Conservation (phyloP, 208 protist genomes). For the Acanthamoeba rhysodes region DNA sequence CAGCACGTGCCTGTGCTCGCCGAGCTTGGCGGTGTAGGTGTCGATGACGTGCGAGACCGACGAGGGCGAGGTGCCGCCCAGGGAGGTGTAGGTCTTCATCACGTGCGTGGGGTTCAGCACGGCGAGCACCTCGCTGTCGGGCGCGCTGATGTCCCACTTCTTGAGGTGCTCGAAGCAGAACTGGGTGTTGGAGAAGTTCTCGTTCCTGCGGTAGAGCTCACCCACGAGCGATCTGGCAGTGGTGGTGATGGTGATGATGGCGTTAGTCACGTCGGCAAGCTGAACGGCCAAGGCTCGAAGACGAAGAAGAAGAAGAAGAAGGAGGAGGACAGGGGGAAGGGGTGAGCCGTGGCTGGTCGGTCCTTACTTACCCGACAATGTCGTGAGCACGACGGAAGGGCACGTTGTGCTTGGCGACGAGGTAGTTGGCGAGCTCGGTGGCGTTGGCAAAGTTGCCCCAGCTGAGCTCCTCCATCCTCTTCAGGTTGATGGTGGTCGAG, state of each 20-base stretch:
- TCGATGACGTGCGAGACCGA: constrained; percentile 48
- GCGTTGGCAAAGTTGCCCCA: constrained; percentile 59
- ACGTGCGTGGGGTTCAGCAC: constrained; percentile 11
- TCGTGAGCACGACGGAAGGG: constrained; percentile 67
- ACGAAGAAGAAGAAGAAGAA: too few species aligned
- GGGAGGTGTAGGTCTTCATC: constrained; percentile 48
- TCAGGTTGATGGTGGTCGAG: constrained; percentile 50
- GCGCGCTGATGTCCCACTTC: not conserved
- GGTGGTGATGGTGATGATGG: too few species aligned
- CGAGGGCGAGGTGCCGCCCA: constrained; percentile 12
- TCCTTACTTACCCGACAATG: constrained; percentile 47
- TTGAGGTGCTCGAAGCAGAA: constrained; percentile 66
- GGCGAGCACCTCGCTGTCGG: not conserved
- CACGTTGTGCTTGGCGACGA: constrained; percentile 58
- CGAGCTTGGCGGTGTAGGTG: not conserved
- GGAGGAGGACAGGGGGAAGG: too few species aligned
- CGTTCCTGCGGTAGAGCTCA: constrained; percentile 1
- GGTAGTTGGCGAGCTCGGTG: constrained; percentile 69
- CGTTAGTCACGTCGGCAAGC: too few species aligned
- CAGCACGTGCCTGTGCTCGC: not conserved
- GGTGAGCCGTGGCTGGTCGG: too few species aligned
- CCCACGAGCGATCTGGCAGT: constrained; percentile 31
- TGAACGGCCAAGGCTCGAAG: too few species aligned
- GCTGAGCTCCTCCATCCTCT: constrained; percentile 46
- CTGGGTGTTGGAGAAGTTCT: constrained; percentile 69